Evolutionary conservation across 441 rosid species (phyloP), one percentile per base, ranked within the genome.

Genomic region (Adansonia rubrostipa): DNA sequence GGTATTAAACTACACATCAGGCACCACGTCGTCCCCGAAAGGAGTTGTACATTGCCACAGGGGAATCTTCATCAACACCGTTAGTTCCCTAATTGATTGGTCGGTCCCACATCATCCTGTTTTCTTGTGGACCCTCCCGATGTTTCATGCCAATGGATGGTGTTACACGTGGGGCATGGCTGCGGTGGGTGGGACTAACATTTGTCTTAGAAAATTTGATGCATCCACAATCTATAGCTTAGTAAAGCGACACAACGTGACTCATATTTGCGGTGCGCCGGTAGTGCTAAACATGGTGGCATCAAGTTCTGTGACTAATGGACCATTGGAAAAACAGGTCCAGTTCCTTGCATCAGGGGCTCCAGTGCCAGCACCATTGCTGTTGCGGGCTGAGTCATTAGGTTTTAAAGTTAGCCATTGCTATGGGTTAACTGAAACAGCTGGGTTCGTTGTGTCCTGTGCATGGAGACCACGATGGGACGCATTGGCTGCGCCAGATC

Each of bases 71-170:
- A 53, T 84, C 45, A 44, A 56, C 70, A 36, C 88, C 0, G 67
- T 84, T 47, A 78, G 71, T 62, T 72, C 84, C 9, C 77, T 88
- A 62, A 42, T 89, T 3, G 79, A 88, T 56, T 89, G 91, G 89
- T 73, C 83, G 0, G 51, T 89, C 47, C 90, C 87, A 11, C 74
- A 84, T 51, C 86, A 77, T 22, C 88, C 90, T 0, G 82, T 84
- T 9, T 87, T 78, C 74, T 71, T 89, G 7, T 89, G 89, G 92
- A 85, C 89, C 24, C 10, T 89, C 11, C 90, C 89, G 0, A 87
- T 87, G 82, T 89, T 87, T 77, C 92, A 89, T n/a, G 85, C 84
- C 10, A 86, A 87, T 56, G 92, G 92, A 6, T 89, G 91, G 91
- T 58, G 87, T 71, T 87, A 71, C 79, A 75, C 87, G 19, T 89